A percentile compares a stretch with the other conserved stretches of the same genome.
Conservation (phyloP, 768 basidiomycete species). For the Phylloporus arenicola region DNA sequence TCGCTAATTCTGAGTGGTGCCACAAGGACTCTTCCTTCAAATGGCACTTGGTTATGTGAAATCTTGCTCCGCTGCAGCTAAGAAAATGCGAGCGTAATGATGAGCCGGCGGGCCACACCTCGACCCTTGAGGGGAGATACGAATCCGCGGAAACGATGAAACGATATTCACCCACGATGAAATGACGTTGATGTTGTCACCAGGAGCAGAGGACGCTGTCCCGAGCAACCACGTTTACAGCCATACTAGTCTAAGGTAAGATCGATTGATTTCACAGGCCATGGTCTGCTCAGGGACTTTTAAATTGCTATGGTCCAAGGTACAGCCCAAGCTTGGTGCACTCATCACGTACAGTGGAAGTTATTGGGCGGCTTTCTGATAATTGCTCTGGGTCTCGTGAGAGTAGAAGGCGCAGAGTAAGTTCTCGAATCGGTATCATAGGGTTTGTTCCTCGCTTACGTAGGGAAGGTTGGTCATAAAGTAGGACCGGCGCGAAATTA, state of each 20-base stretch:
- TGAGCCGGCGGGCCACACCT: constrained; percentile 2
- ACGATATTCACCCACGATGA: neutral
- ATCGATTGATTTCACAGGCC: neutral
- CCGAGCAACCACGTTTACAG: neutral
- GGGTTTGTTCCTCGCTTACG: constrained; percentile 1
- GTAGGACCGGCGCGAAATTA: neutral
- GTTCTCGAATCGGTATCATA: neutral
- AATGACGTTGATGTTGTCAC: neutral
- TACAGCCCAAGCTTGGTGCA: neutral
- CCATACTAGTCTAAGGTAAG: neutral
- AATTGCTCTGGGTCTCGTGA: constrained; percentile 7
- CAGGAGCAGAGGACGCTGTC: neutral
- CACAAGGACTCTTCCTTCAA: neutral
- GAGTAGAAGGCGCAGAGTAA: neutral
- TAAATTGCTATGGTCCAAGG: neutral
- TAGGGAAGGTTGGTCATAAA: neutral
- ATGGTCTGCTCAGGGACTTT: neutral
- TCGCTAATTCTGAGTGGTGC: neutral
- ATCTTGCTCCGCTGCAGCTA: neutral
- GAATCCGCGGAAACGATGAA: constrained; percentile 9
- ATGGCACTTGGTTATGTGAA: neutral
- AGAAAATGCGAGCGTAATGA: constrained; percentile 1
- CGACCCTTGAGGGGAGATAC: constrained; percentile 3
- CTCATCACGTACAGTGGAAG: constrained; percentile 15
- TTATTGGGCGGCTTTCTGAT: constrained; percentile 3